Evolutionary conservation across 352 stramenopile genomes (phyloP), one percentile per base, ranked within the genome.

Genomic region (Globisporangium polare): DNA sequence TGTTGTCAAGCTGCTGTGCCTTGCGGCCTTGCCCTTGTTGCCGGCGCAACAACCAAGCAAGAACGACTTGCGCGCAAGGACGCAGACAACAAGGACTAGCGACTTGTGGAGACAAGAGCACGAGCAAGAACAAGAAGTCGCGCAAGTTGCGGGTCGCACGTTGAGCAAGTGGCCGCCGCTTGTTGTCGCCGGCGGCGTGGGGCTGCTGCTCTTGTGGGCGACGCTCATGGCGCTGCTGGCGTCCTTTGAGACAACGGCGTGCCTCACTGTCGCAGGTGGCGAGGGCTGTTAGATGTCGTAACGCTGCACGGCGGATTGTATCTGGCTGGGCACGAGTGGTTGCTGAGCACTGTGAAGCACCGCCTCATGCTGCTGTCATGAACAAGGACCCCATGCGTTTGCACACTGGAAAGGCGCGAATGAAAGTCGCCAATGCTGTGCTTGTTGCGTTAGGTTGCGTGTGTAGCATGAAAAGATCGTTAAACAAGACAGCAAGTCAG

Each of bases 221-320:
- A 18, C 83, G 10, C 68, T 88, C 33, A 88, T 71, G n/a, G 75
- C 73, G 15, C 58, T 79, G 1, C 69, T 91, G 20, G 73, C 78
- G 24, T 74, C 74, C 0, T 75, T 86, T 10, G 63, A 83, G 56
- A 72, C 55, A 15, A 90, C 84, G 0, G 67, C 81, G 59, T 93
- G 84, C 61, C 62, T 93, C 50, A 77, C 74, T 6, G 71, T 93
- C 35, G 73, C 73, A 43, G 83, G 83, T 12, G 81, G 84, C 3
- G 62, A 79, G 67, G 79, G 81, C 4, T 91, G 81, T 54, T 89
- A 75, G 47, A n/a, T 26, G 39, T 54, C 15, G 39, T 45, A n/a
- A 45, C 33, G 22, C 24, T 33, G 20, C 10, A 31, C 8, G 26
- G n/a, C 9, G 9, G 33, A 49, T 51, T 29, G 20, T 9, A 26